These are phyloP conservation scores for Diaporthe australafricana DNA, from an alignment of 2,329 filamentous ascomycete genomes.

Conservation along the genomic window DNA sequence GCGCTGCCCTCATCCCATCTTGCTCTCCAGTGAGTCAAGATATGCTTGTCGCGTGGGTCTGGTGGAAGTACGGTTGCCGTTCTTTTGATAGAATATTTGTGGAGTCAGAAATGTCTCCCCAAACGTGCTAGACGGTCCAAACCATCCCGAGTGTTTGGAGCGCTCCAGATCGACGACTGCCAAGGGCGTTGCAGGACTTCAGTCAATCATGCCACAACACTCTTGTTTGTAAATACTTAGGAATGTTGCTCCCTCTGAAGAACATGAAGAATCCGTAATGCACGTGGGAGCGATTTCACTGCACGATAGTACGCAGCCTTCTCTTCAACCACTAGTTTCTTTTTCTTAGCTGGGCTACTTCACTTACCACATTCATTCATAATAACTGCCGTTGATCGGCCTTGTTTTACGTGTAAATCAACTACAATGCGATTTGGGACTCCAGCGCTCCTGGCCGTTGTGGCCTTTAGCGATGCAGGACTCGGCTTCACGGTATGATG, in stretches of 20 bases:
- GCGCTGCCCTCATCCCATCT: constrained; percentile 24
- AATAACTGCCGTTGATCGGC: constrained; percentile 30
- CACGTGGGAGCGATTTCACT: neutral
- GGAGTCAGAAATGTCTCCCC: constrained; percentile 1
- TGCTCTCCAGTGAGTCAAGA: neutral
- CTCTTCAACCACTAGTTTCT: neutral
- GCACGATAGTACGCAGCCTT: neutral
- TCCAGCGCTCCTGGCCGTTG: constrained; percentile 22
- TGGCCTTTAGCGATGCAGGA: constrained; percentile 33
- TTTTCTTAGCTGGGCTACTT: neutral
- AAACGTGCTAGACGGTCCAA: constrained; percentile 29
- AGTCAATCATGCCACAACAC: constrained; percentile 13
- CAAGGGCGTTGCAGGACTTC: constrained; percentile 27
- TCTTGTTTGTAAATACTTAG: neutral
- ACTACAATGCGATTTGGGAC: constrained; percentile 26
- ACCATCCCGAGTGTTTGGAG: constrained; percentile 25
- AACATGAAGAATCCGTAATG: rapidly evolving
- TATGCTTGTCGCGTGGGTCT: neutral
- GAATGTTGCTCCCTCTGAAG: neutral
- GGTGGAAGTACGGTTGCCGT: neutral
- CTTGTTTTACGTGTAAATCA: neutral
- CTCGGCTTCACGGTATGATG: constrained; percentile 33
- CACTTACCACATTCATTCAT: neutral
- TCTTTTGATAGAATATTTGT: constrained; percentile 27
- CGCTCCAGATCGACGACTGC: constrained; percentile 10